A percentile compares a stretch with the other conserved stretches of the same genome.
Evolutionary conservation across 73 alveolate genomes (phyloP).

Genomic region (Paramecium sexaurelia): DNA sequence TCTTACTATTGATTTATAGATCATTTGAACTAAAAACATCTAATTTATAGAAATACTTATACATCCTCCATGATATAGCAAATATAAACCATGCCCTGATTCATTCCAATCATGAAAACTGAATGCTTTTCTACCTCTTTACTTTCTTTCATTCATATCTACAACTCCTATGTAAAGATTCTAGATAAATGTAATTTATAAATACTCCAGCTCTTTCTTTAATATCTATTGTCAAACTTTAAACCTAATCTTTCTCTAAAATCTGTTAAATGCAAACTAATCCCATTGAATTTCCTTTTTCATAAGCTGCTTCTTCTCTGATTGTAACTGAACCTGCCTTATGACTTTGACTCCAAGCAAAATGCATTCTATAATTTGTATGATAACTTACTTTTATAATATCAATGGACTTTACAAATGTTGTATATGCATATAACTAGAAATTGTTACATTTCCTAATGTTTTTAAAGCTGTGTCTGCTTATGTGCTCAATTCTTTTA

Average conservation of each 20-base stretch:
- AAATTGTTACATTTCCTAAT: neutral
- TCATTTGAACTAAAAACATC: slow-evolving; percentile 47
- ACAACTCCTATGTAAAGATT: slow-evolving; percentile 40
- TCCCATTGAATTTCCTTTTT: slow-evolving; percentile 40
- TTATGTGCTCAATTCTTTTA: slow-evolving; percentile 28
- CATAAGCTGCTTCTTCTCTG: slow-evolving; percentile 35
- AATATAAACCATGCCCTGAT: slow-evolving; percentile 51
- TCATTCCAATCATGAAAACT: slow-evolving; percentile 53
- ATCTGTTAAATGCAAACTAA: neutral
- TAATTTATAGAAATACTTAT: neutral
- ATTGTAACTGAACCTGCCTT: slow-evolving; percentile 24
- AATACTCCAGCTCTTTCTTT: slow-evolving; percentile 48
- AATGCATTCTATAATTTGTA: neutral
- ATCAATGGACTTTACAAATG: slow-evolving; percentile 17
- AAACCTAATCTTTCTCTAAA: slow-evolving; percentile 23
- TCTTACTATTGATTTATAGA: neutral
- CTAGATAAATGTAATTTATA: neutral
- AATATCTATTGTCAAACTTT: slow-evolving; percentile 3
- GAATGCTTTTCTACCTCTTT: slow-evolving; percentile 40
- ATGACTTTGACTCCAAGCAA: neutral
- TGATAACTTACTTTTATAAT: neutral
- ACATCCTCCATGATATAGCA: slow-evolving; percentile 56
- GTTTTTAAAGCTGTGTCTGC: slow-evolving; percentile 30
- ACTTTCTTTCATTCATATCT: slow-evolving; percentile 27
- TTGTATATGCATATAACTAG: neutral